Evolutionary conservation across 257 asterid genomes (phyloP), one percentile per base, ranked within the genome.

Genomic region (Solanum rostratum): DNA sequence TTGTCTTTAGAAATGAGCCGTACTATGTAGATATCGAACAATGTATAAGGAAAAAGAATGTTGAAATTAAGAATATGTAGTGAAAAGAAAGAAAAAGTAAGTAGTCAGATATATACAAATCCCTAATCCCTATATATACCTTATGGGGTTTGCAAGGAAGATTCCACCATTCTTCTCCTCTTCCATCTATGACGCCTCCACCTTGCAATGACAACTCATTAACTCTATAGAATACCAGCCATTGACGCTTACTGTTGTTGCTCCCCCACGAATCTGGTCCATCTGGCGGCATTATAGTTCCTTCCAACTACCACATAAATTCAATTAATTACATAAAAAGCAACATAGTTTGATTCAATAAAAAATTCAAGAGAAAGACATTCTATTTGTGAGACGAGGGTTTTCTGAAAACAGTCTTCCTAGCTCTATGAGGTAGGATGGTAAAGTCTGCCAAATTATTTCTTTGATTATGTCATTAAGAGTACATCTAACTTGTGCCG

Each of bases 71-170:
- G n/a, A n/a, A n/a, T n/a, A n/a, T n/a, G n/a, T n/a, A n/a, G 39
- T 33, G 4, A 33, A 33, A 53, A 53, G 45, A 41, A 7, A 41
- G 7, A 5, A 53, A n/a, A 18, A 20, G 3, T 7, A 33, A 39
- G 19, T 11, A 5, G 33, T 11, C 5, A 71, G 19, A 5, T n/a
- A 13, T 2, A 10, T 70, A 69, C 13, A 15, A 66, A 24, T 66
- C 15, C 13, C 49, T 46, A 29, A 29, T 29, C 45, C 73, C 22
- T 43, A 65, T 29, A 65, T 33, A 30, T 83, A 92, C 95, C 93
- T 90, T 92, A 82, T 90, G 95, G 66, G 94, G 94, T 87, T 92
- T 92, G 91, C 95, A 92, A 52, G 95, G 95, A 11, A 92, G 91
- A 69, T 85, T 62, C 95, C 95, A 92, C 95, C 95, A 92, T 3